These are phyloP conservation scores for Globisporangium orthogonon DNA, from an alignment of 352 stramenopile species.

Conservation along the genomic window DNA sequence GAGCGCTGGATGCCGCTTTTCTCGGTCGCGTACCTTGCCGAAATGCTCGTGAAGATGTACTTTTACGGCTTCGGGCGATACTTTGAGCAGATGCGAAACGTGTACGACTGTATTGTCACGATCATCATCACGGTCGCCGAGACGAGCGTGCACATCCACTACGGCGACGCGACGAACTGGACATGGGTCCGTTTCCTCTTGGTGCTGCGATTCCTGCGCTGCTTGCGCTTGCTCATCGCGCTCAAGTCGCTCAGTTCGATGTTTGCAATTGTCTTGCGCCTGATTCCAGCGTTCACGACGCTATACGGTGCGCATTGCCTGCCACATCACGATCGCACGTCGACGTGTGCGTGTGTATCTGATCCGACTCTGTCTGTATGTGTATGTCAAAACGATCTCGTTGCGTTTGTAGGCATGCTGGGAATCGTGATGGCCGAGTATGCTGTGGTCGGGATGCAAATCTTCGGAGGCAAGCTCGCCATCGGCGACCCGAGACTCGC, in stretches of 20 bases:
- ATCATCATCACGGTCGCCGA: constrained; percentile 46
- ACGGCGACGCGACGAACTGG: constrained; percentile 29
- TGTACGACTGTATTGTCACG: constrained; percentile 81
- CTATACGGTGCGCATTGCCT: constrained; percentile 29
- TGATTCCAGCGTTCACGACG: constrained; percentile 49
- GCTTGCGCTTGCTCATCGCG: constrained; percentile 40
- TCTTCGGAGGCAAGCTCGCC: constrained; percentile 56
- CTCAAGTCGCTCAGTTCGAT: constrained; percentile 40
- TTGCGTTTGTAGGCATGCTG: constrained; percentile 43
- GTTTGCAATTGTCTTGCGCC: constrained; percentile 41
- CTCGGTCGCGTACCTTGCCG: constrained; percentile 57
- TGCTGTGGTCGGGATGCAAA: constrained; percentile 42
- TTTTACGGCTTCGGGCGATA: constrained; percentile 48
- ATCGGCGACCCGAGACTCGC: constrained; percentile 27
- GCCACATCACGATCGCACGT: background rate
- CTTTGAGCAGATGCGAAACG: constrained; percentile 57
- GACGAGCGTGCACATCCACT: constrained; percentile 47
- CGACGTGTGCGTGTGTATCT: no score
- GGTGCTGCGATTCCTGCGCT: constrained; percentile 50
- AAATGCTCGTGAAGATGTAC: constrained; percentile 83
- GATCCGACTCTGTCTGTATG: constrained; percentile 5
- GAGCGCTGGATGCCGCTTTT: constrained; percentile 65
- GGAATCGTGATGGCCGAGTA: constrained; percentile 62
- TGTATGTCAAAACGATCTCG: no score
- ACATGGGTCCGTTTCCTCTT: constrained; percentile 52